Percentiles rank a stretch among this genome's conserved stretches.
These are phyloP conservation scores for Oenanthe sinensis DNA, from an alignment of 129 eudicot genomes.

Conservation along the genomic window DNA sequence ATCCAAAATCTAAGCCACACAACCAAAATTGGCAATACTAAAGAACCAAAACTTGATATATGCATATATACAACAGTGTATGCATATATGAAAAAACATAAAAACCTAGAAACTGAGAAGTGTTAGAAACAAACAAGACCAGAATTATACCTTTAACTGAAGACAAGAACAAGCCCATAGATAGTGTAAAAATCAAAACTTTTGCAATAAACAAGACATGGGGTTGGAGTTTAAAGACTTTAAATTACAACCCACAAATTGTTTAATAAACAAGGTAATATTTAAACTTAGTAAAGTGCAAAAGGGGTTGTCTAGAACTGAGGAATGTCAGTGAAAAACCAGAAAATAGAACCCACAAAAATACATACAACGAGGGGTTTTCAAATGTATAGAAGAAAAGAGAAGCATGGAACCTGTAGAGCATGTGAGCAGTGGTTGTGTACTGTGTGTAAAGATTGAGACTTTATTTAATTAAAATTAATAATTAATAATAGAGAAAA, in stretches of 20 bases:
- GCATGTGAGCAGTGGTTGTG: conserved; percentile 11
- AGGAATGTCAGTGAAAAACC: conserved; percentile 22
- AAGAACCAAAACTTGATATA: too few species aligned
- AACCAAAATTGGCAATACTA: not conserved
- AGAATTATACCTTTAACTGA: conserved; percentile 10
- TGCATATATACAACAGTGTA: not conserved
- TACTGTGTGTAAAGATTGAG: not conserved
- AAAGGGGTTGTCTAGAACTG: conserved; percentile 10
- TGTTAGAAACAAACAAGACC: not conserved
- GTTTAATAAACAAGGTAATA: not conserved
- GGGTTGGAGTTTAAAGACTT: conserved; percentile 18
- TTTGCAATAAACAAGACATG: conserved; percentile 13
- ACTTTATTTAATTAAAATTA: not conserved
- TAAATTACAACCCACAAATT: not conserved
- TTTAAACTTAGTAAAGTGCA: not conserved
- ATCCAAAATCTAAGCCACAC: conserved; percentile 8
- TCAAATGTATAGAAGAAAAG: not conserved
- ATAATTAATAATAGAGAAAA: too few species aligned
- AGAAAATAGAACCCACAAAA: conserved; percentile 15
- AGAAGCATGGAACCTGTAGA: conserved; percentile 2
- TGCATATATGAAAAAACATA: not conserved
- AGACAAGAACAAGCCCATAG: conserved; percentile 18
- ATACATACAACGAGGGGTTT: not conserved
- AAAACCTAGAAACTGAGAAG: not conserved
- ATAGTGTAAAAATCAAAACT: not conserved